These are phyloP conservation scores for Agaricus sinodeliciosus DNA, from an alignment of 768 basidiomycete species.

Conservation along the genomic window DNA sequence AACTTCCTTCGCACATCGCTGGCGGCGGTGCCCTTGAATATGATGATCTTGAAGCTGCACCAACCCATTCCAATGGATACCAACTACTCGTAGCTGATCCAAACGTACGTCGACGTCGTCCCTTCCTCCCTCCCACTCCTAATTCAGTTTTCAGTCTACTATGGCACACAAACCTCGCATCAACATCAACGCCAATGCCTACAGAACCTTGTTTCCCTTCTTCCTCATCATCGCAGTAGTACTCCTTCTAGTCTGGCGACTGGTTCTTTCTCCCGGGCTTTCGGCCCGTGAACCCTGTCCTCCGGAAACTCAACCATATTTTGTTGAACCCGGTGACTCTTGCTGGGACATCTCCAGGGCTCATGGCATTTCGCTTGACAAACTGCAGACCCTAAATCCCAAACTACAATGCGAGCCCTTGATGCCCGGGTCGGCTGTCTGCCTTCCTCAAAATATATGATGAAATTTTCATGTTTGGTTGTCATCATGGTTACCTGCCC, in stretches of 20 bases:
- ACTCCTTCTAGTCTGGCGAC: constrained; percentile 59
- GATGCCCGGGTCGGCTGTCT: constrained; percentile 56
- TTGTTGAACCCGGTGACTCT: constrained; percentile 51
- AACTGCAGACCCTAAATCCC: constrained; percentile 45
- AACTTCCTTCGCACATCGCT: constrained; percentile 18
- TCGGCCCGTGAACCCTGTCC: constrained; percentile 30
- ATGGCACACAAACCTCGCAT: constrained; percentile 24
- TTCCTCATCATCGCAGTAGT: constrained; percentile 62
- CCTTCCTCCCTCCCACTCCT: neutral
- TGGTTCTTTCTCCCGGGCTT: constrained; percentile 40
- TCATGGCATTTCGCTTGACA: constrained; percentile 43
- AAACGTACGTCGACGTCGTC: constrained; percentile 21
- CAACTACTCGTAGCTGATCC: constrained; percentile 44
- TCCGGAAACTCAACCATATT: constrained; percentile 35
- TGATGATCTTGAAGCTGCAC: constrained; percentile 52
- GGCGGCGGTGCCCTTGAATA: constrained; percentile 17
- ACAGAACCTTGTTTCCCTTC: constrained; percentile 63
- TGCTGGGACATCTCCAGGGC: constrained; percentile 58
- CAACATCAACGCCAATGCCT: constrained; percentile 34
- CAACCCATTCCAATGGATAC: constrained; percentile 48
- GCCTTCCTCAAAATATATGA: constrained; percentile 33
- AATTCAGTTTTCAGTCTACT: constrained; percentile 14
- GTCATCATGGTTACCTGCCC: no score
- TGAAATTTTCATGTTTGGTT: neutral
- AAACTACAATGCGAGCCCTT: constrained; percentile 49